Percentiles rank a stretch among this genome's conserved stretches.
phyloP scores from a whole-genome alignment of 306 rosid species.

The Morella rubra region DNA sequence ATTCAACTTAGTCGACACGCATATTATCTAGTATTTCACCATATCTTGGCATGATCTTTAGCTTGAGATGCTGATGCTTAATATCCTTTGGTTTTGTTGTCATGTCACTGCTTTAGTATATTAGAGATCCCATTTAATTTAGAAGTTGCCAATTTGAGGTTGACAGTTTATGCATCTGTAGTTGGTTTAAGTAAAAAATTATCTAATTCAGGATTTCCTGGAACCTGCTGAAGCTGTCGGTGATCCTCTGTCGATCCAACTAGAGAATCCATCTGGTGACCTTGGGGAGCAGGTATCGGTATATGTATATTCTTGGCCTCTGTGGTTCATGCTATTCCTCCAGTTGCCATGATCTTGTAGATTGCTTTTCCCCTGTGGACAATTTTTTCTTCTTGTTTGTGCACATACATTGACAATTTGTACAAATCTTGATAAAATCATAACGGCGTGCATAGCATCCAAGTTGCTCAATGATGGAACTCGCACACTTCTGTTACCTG shows the following conservation, averaged over 20 bases:
- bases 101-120: neutral
- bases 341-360: too few species aligned
- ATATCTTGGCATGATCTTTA: neutral
- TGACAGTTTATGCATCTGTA: neutral
- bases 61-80: neutral
- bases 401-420: neutral
- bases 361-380: too few species aligned
- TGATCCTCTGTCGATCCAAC: slow-evolving; percentile 39
- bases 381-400: neutral
- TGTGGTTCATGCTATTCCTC: neutral
- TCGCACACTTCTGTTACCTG: neutral
- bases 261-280: slow-evolving; percentile 47
- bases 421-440: neutral
- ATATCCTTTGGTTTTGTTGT: neutral
- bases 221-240: slow-evolving; percentile 46
- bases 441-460: too few species aligned
- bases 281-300: slow-evolving; percentile 52
- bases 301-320: neutral
- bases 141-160: slow-evolving; percentile 7
- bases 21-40: neutral
- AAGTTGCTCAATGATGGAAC: neutral
- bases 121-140: neutral
- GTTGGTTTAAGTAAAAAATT: slow-evolving; percentile 8
- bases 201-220: slow-evolving; percentile 43
- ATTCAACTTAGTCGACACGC: neutral